These are phyloP conservation scores for Mycoemilia scoparia DNA, from an alignment of 192 early-diverging fungal genomes.

Conservation along the genomic window DNA sequence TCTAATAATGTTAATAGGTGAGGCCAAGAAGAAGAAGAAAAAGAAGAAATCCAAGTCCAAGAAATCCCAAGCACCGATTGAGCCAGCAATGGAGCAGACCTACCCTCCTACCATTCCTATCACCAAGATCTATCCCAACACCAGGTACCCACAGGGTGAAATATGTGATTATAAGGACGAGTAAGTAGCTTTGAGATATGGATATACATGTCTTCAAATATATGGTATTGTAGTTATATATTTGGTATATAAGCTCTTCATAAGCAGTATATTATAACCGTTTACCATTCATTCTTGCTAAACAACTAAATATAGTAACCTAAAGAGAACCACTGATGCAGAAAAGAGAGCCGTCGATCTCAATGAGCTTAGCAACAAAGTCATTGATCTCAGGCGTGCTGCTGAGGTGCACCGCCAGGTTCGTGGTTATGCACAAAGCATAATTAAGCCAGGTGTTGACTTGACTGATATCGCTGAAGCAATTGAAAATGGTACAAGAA, in stretches of 20 bases:
- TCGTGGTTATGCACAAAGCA: conserved; percentile 54
- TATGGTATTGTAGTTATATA: neutral
- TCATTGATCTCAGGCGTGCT: conserved; percentile 66
- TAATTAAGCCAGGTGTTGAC: conserved; percentile 85
- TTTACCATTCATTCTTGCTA: neutral
- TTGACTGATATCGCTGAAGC: conserved; percentile 83
- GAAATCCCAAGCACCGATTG: conserved; percentile 32
- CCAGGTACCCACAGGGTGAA: conserved; percentile 67
- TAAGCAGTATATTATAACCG: neutral
- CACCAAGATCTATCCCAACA: conserved; percentile 58
- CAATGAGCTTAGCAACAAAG: conserved; percentile 44
- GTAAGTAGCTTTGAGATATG: too few relatives aligned
- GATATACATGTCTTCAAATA: conserved; percentile 7
- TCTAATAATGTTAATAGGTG: too few relatives aligned
- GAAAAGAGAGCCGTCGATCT: conserved; percentile 77
- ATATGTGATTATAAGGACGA: conserved; percentile 72
- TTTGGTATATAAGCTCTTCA: too few relatives aligned
- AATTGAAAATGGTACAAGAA: conserved; percentile 90
- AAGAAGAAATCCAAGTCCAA: conserved; percentile 54
- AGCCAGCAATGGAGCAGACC: conserved; percentile 31
- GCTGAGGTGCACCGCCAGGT: conserved; percentile 94
- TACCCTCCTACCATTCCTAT: conserved; percentile 57
- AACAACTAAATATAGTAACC: too few relatives aligned
- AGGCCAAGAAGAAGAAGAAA: conserved; percentile 29
- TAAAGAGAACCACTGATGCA: conserved; percentile 74